Evolutionary conservation across 2,329 filamentous ascomycete genomes (phyloP).

Genomic region (Thyridium curvatum): DNA sequence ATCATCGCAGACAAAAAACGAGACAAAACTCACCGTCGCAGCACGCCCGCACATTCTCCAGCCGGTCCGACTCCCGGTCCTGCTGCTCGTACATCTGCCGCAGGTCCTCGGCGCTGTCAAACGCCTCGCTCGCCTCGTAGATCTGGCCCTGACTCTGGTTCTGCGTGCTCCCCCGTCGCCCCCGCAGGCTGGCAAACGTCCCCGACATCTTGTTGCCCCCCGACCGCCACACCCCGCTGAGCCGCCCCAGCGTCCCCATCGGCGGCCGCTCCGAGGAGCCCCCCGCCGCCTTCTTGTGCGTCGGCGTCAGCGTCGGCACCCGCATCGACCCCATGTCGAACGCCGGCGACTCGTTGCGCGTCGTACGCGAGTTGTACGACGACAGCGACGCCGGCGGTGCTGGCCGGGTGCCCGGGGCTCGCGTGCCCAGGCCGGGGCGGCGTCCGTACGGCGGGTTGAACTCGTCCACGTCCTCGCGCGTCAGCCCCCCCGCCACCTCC

Average conservation of each 20-base stretch:
- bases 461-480: conserved; percentile 62
- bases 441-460: conserved; percentile 65
- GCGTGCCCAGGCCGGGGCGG: conserved; percentile 4
- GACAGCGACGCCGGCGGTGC: conserved; percentile 61
- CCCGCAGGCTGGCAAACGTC: conserved; percentile 47
- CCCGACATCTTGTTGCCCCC: conserved; percentile 34
- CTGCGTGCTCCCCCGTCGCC: conserved; percentile 26
- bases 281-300: conserved; percentile 29
- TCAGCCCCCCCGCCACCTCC: conserved; percentile 47
- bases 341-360: conserved; percentile 58
- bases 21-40: conserved; percentile 73
- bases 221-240: conserved; percentile 55
- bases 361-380: conserved; percentile 72
- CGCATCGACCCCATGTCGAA: conserved; percentile 38
- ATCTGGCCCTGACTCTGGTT: conserved; percentile 28
- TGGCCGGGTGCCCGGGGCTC: conserved; percentile 37
- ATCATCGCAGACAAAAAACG: neutral
- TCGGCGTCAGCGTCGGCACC: conserved; percentile 51
- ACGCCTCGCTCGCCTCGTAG: conserved; percentile 49
- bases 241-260: conserved; percentile 45
- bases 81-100: conserved; percentile 73
- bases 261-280: conserved; percentile 19
- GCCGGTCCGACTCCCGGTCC: conserved; percentile 67
- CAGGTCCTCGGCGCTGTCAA: conserved; percentile 79
- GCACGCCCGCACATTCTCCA: conserved; percentile 95